Conservation (phyloP, 495 filamentous ascomycete species). For the Aspergillus baeticus region DNA sequence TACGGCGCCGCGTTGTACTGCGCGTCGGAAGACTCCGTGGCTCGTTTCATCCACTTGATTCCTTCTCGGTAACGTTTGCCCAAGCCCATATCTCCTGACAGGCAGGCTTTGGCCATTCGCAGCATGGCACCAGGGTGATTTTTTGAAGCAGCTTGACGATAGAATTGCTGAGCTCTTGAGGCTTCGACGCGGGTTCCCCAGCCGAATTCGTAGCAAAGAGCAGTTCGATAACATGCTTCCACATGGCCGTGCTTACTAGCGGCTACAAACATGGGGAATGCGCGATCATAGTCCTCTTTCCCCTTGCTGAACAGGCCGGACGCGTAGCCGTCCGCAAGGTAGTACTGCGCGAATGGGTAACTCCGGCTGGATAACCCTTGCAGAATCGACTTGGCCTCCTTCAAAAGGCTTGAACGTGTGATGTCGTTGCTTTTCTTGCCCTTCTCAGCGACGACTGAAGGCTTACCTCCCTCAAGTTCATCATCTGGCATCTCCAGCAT, state of each 20-base stretch:
- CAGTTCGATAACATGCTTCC: slow-evolving; percentile 91
- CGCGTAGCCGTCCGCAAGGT: slow-evolving; percentile 89
- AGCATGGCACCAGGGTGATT: slow-evolving; percentile 94
- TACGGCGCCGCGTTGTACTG: slow-evolving; percentile 95
- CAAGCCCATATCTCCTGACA: slow-evolving; percentile 82
- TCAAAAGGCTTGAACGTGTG: slow-evolving; percentile 64
- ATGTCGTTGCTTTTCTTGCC: slow-evolving; percentile 42
- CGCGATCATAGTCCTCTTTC: slow-evolving; percentile 83
- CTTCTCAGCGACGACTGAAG: slow-evolving; percentile 28
- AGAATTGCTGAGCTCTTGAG: slow-evolving; percentile 89
- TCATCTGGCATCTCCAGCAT: slow-evolving; percentile 62
- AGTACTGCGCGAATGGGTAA: slow-evolving; percentile 97
- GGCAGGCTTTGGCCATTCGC: slow-evolving; percentile 84
- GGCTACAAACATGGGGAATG: slow-evolving; percentile 87
- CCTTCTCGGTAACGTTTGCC: slow-evolving; percentile 87
- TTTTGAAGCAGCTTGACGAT: slow-evolving; percentile 85
- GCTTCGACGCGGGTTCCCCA: slow-evolving; percentile 91
- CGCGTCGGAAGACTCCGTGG: slow-evolving; percentile 79
- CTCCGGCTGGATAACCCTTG: slow-evolving; percentile 80
- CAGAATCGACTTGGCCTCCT: slow-evolving; percentile 87
- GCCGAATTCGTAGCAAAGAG: slow-evolving; percentile 95
- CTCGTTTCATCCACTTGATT: slow-evolving; percentile 94
- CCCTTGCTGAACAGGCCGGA: slow-evolving; percentile 94
- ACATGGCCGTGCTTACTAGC: slow-evolving; percentile 97
- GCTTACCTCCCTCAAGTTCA: slow-evolving; percentile 42